Percentiles rank a stretch among this genome's conserved stretches.
Evolutionary conservation across 495 filamentous ascomycete species (phyloP).

Genomic region (Penicillium canariense): DNA sequence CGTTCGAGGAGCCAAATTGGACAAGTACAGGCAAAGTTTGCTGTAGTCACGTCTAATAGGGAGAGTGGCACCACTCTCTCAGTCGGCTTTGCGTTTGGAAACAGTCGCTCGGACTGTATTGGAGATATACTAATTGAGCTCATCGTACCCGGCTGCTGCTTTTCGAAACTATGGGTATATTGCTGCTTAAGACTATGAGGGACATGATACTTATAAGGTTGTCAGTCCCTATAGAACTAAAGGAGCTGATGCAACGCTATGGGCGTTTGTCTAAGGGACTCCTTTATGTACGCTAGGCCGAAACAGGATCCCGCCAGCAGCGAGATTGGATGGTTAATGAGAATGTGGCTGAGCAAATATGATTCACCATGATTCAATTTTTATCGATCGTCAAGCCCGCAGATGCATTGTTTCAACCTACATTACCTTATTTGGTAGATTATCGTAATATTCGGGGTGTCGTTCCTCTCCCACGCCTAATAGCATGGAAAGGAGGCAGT

Average conservation of each 20-base stretch:
- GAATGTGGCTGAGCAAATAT: not conserved
- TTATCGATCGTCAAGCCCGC: not conserved
- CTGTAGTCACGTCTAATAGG: conserved; percentile 31
- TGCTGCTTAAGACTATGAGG: not conserved
- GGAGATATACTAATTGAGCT: not conserved
- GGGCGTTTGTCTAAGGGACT: not conserved
- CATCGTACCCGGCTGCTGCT: not conserved
- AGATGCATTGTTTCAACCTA: not conserved
- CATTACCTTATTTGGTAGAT: too few species aligned
- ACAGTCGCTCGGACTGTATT: conserved; percentile 13
- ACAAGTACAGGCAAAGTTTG: conserved; percentile 19
- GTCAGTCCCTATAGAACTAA: not conserved
- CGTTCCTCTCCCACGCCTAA: too few species aligned
- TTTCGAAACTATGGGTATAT: not conserved
- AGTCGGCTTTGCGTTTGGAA: conserved; percentile 2
- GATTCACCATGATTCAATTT: not conserved
- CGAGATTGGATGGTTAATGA: not conserved
- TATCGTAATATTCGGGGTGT: too few species aligned
- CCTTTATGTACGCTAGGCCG: not conserved
- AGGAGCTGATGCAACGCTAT: not conserved
- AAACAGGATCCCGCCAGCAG: not conserved
- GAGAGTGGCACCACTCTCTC: conserved; percentile 21
- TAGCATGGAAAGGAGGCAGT: too few species aligned
- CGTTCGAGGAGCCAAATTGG: conserved; percentile 30
- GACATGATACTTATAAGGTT: not conserved